A percentile compares a stretch with the other conserved stretches of the same genome.
Conservation (phyloP, 495 filamentous ascomycete species). For the Penicillium fimorum region DNA sequence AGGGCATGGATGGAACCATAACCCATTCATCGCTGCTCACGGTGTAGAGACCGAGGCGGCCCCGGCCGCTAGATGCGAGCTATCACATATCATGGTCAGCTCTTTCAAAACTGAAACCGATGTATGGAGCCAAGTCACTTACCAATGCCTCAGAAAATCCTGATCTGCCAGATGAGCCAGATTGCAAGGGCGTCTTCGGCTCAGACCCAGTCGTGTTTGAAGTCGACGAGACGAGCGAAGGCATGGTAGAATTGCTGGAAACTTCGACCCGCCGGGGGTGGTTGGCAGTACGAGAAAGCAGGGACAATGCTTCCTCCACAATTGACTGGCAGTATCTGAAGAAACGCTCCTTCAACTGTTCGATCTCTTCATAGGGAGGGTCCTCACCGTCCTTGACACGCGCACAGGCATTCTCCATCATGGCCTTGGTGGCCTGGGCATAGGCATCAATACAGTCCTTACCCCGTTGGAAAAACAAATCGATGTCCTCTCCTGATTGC, state of each 20-base stretch:
- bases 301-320: conserved; percentile 14
- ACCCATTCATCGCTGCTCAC: conserved; percentile 40
- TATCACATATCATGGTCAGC: conserved; percentile 6
- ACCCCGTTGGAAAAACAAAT: not conserved
- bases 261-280: not conserved
- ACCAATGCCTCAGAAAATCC: not conserved
- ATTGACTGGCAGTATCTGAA: conserved; percentile 29
- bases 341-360: conserved; percentile 22
- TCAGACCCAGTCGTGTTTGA: not conserved
- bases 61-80: conserved; percentile 22
- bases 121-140: not conserved
- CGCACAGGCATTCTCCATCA: conserved; percentile 9
- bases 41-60: conserved; percentile 30
- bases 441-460: conserved; percentile 3
- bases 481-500: not conserved
- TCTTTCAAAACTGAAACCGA: not conserved
- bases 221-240: not conserved
- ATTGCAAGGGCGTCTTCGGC: not conserved
- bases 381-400: not conserved
- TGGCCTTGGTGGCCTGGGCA: conserved; percentile 1
- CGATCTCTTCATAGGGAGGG: not conserved
- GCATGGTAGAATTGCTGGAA: not conserved
- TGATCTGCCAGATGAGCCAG: not conserved
- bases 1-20: conserved; percentile 6
- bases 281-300: not conserved